phyloP scores from a whole-genome alignment of 1,139 yeast genomes.

The Saccharomyces hybrid region DNA sequence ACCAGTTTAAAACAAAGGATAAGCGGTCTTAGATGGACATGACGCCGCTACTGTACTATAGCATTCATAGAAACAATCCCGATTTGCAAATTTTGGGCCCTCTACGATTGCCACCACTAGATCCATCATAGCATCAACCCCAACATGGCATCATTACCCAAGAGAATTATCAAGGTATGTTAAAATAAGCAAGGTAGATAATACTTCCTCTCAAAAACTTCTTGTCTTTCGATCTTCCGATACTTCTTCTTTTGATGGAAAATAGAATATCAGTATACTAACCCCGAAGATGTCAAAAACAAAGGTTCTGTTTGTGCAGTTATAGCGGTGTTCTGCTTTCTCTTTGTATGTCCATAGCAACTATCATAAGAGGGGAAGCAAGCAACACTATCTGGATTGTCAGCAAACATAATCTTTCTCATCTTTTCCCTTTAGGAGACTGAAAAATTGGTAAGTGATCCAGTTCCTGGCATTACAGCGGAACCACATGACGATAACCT shows the following conservation, averaged over 20 bases:
- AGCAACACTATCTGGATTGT: neutral
- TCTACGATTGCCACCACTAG: no score
- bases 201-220: neutral
- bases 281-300: neutral
- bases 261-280: no score
- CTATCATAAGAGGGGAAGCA: neutral
- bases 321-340: neutral
- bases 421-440: conserved; percentile 51
- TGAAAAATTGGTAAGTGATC: conserved; percentile 83
- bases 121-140: neutral
- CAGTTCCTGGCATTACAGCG: conserved; percentile 94
- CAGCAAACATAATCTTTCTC: neutral
- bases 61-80: no score
- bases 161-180: conserved; percentile 72
- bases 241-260: no score
- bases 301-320: neutral
- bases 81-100: no score
- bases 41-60: no score
- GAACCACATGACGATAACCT: conserved; percentile 88
- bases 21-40: no score
- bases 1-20: no score
- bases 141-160: conserved; percentile 66
- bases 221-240: neutral
- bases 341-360: neutral
- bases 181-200: neutral